Percentiles rank a stretch among this genome's conserved stretches.
phyloP scores from a whole-genome alignment of 2,329 filamentous ascomycete genomes.

The Calonectria montana region DNA sequence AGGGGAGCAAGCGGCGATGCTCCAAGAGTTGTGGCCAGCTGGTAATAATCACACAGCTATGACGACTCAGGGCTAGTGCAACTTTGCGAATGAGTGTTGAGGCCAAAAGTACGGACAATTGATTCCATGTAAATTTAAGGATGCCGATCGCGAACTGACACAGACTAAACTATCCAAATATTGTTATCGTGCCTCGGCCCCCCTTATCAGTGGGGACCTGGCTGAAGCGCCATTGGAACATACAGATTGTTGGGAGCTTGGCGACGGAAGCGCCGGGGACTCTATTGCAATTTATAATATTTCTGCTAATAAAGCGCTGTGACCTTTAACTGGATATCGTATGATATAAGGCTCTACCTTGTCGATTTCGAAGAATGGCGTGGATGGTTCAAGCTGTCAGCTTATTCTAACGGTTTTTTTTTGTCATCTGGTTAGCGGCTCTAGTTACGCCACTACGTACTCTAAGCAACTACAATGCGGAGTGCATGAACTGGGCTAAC shows the following conservation, averaged over 20 bases:
- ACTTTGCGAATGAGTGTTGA: neutral
- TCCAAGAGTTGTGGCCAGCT: neutral
- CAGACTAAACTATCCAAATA: conserved; percentile 1
- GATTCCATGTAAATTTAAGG: neutral
- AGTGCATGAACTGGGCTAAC: neutral
- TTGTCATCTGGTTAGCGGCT: neutral
- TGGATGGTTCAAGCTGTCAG: neutral
- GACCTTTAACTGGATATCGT: neutral
- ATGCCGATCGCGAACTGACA: neutral
- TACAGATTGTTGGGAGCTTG: conserved; percentile 20
- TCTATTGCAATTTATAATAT: too few species aligned
- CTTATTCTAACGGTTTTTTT: neutral
- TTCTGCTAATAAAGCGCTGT: neutral
- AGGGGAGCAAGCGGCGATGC: too few species aligned
- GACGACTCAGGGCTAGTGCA: neutral
- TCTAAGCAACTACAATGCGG: neutral
- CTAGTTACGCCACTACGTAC: neutral
- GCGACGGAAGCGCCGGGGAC: neutral
- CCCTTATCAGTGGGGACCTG: conserved; percentile 28
- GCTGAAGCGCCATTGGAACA: conserved; percentile 18
- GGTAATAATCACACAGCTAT: neutral
- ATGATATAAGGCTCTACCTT: neutral
- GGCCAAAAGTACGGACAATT: neutral
- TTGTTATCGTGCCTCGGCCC: conserved; percentile 36
- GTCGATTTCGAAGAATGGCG: neutral